These are phyloP conservation scores for Colletotrichum viniferum DNA, from an alignment of 2,329 filamentous ascomycete species.

Conservation along the genomic window DNA sequence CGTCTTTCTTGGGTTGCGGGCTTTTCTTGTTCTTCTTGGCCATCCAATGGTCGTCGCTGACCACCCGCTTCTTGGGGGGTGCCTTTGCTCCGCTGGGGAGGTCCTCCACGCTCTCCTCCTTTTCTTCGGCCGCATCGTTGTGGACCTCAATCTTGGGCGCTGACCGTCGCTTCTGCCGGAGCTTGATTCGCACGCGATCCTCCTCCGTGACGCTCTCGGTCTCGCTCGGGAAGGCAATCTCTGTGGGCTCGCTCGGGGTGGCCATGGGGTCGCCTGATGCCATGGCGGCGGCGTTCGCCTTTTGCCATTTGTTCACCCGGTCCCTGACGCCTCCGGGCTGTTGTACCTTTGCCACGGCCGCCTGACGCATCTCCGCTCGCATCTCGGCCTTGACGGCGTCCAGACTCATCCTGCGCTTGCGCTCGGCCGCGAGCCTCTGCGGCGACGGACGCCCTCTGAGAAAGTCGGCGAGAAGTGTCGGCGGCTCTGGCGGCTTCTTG, in stretches of 20 bases:
- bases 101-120: conserved; percentile 25
- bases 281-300: conserved; percentile 72
- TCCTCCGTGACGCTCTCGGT: conserved; percentile 66
- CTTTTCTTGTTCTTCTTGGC: conserved; percentile 60
- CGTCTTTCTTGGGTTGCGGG: conserved; percentile 36
- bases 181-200: conserved; percentile 62
- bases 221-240: conserved; percentile 64
- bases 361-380: conserved; percentile 61
- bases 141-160: conserved; percentile 34
- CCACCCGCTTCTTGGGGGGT: conserved; percentile 86
- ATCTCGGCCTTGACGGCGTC: conserved; percentile 62
- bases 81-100: conserved; percentile 44
- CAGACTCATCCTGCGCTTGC: conserved; percentile 52
- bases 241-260: conserved; percentile 61
- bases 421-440: conserved; percentile 56
- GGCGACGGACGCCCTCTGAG: conserved; percentile 61
- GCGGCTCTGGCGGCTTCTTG: conserved; percentile 44
- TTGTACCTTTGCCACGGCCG: conserved; percentile 61
- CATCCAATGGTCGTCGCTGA: conserved; percentile 92
- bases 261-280: conserved; percentile 54
- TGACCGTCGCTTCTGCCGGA: conserved; percentile 48
- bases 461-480: conserved; percentile 60
- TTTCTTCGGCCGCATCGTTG: conserved; percentile 31
- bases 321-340: conserved; percentile 73
- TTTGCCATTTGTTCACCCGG: conserved; percentile 86